Evolutionary conservation across 2,329 filamentous ascomycete genomes (phyloP).

Genomic region (Xylaria sp.): DNA sequence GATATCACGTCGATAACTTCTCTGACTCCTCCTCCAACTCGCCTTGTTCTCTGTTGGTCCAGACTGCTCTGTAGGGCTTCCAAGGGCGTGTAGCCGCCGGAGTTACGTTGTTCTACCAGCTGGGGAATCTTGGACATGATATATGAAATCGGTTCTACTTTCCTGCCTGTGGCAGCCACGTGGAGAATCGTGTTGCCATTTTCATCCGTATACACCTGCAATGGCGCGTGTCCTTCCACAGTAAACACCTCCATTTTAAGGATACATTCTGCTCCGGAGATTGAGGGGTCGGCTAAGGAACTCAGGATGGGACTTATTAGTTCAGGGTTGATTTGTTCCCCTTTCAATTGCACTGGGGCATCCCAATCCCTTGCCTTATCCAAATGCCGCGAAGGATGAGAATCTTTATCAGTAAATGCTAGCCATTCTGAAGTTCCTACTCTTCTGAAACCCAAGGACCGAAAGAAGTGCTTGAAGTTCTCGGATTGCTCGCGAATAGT

Average conservation of each 20-base stretch:
- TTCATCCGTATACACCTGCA: not conserved
- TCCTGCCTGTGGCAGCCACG: constrained; percentile 4
- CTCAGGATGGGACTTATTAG: constrained; percentile 2
- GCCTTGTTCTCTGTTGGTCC: constrained; percentile 37
- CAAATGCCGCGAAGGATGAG: constrained; percentile 36
- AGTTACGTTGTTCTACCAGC: constrained; percentile 31
- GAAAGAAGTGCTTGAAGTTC: constrained; percentile 26
- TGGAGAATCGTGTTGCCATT: constrained; percentile 12
- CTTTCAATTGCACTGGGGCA: not conserved
- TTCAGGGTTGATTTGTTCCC: constrained; percentile 2
- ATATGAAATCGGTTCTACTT: constrained; percentile 15
- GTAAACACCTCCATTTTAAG: constrained; percentile 3
- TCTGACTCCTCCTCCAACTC: constrained; percentile 9
- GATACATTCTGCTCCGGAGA: not conserved
- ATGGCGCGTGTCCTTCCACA: constrained; percentile 3
- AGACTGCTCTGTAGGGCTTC: constrained; percentile 41
- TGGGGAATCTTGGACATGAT: constrained; percentile 17
- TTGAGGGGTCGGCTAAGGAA: constrained; percentile 2
- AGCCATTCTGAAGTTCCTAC: constrained; percentile 43
- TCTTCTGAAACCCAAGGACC: constrained; percentile 25
- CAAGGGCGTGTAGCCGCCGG: constrained; percentile 43
- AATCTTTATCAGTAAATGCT: constrained; percentile 35
- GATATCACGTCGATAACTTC: constrained; percentile 26
- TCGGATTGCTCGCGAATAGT: constrained; percentile 28
- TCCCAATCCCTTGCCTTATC: constrained; percentile 8